Conservation (phyloP, 495 filamentous ascomycete genomes). For the Chaetomium fimeti region DNA sequence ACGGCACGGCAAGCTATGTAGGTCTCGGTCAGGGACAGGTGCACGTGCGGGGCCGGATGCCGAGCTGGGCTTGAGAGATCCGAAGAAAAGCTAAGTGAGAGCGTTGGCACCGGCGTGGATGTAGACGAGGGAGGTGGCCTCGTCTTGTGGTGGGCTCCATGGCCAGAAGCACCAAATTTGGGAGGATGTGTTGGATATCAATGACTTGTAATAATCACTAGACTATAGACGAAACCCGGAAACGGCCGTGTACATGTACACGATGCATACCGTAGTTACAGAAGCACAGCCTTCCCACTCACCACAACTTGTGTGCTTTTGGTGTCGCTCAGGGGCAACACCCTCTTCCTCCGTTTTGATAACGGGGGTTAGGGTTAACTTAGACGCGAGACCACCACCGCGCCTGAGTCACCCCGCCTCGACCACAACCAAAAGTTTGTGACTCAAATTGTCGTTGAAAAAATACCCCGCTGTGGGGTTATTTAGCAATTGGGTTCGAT, state of each 20-base stretch:
- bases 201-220: neutral
- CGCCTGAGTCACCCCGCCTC: neutral
- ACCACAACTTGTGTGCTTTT: too few species aligned
- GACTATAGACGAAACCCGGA: too few species aligned
- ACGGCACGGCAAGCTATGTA: neutral
- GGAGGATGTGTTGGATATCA: neutral
- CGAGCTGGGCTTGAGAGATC: neutral
- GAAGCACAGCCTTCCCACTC: too few species aligned
- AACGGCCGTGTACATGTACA: too few species aligned
- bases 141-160: neutral
- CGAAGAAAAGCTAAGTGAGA: neutral
- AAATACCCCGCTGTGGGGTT: slow-evolving; percentile 26
- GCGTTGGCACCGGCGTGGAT: neutral
- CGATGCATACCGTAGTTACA: too few species aligned
- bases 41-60: neutral
- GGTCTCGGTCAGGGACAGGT: neutral
- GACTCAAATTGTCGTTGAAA: slow-evolving; percentile 10
- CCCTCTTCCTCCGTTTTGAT: too few species aligned
- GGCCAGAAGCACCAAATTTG: neutral
- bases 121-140: neutral
- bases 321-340: neutral
- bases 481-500: slow-evolving; percentile 11
- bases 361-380: neutral
- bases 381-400: neutral
- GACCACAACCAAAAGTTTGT: neutral